Conservation (phyloP, 768 basidiomycete genomes). For the Melanogaster broomeanus region DNA sequence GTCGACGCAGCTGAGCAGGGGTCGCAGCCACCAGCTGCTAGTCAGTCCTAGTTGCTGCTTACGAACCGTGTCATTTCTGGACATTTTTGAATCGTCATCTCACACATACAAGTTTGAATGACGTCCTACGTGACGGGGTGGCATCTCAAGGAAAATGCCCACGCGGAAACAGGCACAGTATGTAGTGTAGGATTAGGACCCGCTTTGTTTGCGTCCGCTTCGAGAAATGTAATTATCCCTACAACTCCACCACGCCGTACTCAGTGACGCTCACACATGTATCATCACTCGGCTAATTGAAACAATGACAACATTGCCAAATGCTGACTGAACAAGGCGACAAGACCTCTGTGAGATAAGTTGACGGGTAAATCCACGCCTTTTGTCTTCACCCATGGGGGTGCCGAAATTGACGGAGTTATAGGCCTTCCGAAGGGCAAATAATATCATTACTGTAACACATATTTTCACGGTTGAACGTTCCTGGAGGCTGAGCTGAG, state of each 20-base stretch:
- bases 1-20: not conserved
- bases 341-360: too few species aligned
- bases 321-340: not conserved
- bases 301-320: not conserved
- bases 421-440: not conserved
- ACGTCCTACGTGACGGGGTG: not conserved
- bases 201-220: slow-evolving; percentile 8
- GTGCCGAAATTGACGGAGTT: not conserved
- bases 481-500: not conserved
- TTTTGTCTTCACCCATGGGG: not conserved
- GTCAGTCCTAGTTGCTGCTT: not conserved
- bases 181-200: not conserved
- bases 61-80: not conserved
- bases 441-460: too few species aligned
- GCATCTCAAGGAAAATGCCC: not conserved
- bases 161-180: not conserved
- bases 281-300: not conserved
- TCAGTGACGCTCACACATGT: too few species aligned
- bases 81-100: not conserved
- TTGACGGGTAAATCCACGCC: not conserved
- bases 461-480: too few species aligned
- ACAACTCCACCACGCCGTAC: too few species aligned
- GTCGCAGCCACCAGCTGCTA: not conserved
- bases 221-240: not conserved
- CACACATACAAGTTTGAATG: not conserved